Base-by-base conservation (phyloP, 2,329 filamentous ascomycete species). In the Grosmannia clavigera region DNA sequence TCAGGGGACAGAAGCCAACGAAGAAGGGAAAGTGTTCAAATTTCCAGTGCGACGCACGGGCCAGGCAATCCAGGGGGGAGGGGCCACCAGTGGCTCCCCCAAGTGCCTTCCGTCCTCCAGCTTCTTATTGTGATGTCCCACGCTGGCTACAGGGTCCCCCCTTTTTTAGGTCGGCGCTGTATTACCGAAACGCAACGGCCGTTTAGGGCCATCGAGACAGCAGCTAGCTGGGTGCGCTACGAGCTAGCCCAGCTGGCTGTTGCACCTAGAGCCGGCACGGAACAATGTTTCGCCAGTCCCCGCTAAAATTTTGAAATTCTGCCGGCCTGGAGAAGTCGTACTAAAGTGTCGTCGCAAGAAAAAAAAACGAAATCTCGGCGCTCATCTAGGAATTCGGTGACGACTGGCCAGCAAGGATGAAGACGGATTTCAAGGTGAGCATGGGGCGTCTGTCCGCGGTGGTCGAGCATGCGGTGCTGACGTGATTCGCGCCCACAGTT, bases 381-480 rank as follows among this genome's bases (percentile, higher is more conserved):
- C 22, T 22, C 22, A 22, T 22, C 22, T 22, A 55, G 40, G 48
- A 51, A 27, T 35, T 38, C 51, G 38, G 43, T 16, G 43, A n/a
- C 43, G 19, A 22, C n/a, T 35, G 51, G 50, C 51, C 50, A 69
- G 70, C 73, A 72, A 84, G 74, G 72, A 99, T 99, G 94, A 99
- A 97, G 88, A 97, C 92, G 66, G 92, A 97, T 76, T 99, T 97
- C 75, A 95, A 94, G 85, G 92, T 95, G 50, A 52, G 27, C 1
- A 31, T 40, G 31, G 53, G 4, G 5, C 19, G 4, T 31, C 3
- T 14, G 3, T 11, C 56, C 59, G 19, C 55, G 29, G 31, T 1
- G 3, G 14, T 14, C 3, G 14, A 22, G 10, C 2, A 19, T 5
- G 11, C 12, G 3, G 6, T 57, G 53, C 31, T 64, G 14, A 60